Base-by-base conservation (phyloP, 495 filamentous ascomycete genomes). In the Pseudoneurospora amorphoporcata region DNA sequence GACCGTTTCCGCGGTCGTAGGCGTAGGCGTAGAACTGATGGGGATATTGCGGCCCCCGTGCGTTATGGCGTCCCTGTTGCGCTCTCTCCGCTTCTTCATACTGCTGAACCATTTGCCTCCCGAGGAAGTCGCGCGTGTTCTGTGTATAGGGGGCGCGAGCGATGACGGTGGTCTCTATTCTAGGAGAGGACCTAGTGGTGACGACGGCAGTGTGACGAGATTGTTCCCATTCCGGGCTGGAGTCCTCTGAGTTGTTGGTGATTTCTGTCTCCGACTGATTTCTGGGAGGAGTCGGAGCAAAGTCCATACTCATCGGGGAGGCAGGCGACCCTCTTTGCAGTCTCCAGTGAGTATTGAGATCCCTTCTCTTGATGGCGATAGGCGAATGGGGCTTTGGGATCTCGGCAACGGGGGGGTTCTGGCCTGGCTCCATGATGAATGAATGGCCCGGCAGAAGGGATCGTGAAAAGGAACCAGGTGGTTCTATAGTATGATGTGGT, bases 1-100 rank as follows among this genome's bases (percentile, higher is more conserved):
- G 80, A 68, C 89, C 89, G 73, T 89, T 83, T 17, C 85, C 84
- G 40, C 90, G 87, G 42, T 85, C 79, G 70, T 86, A 85, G 76
- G 87, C 90, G 78, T 87, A 90, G 19, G 76, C 79, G 43, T 79
- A 80, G 70, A 75, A 71, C 1, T 73, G 32, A 7, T 69, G 68
- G 6, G 37, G 68, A 29, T 69, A 41, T 29, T 72, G 17, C 39
- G 16, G 71, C 53, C 35, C 35, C 35, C 3, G 12, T 5, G 14
- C 29, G 53, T 35, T 37, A 12, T 29, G 53, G 53, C 29, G 53
- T 35, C 29, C 53, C 53, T 65, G 53, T 65, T 35, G 53, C 12
- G 32, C 23, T 65, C 29, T 65, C 14, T 65, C 53, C 6, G 32
- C 53, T 5, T 65, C 53, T 37, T 65, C 53, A 5, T 65, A 23